These are phyloP conservation scores for Fusarium miscanthi DNA, from an alignment of 2,329 filamentous ascomycete genomes.

Conservation along the genomic window DNA sequence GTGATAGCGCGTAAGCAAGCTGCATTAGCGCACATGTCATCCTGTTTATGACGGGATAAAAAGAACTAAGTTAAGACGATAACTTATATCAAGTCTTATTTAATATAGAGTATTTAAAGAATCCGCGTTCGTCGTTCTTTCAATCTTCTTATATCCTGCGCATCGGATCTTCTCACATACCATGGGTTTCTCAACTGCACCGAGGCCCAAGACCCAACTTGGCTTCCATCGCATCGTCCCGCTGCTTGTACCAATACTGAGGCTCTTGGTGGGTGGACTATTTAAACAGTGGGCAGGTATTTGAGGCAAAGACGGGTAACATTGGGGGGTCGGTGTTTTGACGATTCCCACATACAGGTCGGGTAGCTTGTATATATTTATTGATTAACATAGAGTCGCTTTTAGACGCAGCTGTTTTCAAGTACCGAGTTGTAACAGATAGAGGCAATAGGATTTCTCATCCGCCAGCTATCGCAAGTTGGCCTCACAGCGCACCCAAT, in stretches of 20 bases:
- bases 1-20: background rate
- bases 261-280: background rate
- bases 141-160: no score
- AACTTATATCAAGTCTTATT: no score
- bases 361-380: fast-evolving
- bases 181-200: background rate
- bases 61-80: background rate
- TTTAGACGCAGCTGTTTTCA: fast-evolving
- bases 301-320: fast-evolving
- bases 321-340: fast-evolving
- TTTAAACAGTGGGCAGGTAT: fast-evolving
- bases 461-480: fast-evolving
- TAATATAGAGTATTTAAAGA: no score
- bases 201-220: background rate
- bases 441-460: fast-evolving
- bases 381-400: fast-evolving
- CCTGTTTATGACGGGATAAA: background rate
- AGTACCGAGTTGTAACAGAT: background rate
- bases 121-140: no score
- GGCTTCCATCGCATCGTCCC: background rate
- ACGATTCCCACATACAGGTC: fast-evolving
- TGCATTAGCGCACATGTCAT: background rate
- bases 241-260: background rate
- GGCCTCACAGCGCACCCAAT: fast-evolving
- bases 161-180: no score